Base-by-base conservation (phyloP, 2,329 filamentous ascomycete species). In the Ilyonectria destructans region DNA sequence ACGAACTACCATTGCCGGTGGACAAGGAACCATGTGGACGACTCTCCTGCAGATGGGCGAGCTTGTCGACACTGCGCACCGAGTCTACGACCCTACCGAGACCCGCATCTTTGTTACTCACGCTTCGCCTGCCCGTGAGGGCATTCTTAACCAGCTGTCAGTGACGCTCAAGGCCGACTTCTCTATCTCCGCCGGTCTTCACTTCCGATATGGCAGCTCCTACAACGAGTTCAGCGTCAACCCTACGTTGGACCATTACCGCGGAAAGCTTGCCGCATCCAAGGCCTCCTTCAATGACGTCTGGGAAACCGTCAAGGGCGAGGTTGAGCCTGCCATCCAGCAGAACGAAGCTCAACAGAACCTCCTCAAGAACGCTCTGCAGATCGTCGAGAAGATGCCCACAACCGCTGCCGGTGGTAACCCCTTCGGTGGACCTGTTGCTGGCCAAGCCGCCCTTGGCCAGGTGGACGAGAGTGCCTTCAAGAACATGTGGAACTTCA, bases 401-500 rank as follows among this genome's bases (percentile, higher is more conserved):
- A 92, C 91, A 13, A 95, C 95, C 40, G 96, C 96, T 43, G 97
- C 96, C 69, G 96, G 96, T 62, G 96, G 96, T 23, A 98, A 98
- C 80, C 96, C 96, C 6, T 99, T 99, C 78, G 96, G 96, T 51
- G 96, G 96, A 15, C 93, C 94, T 33, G 89, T 91, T 60, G 90
- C 91, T 57, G 93, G 92, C 45, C 91, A 90, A 58, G 85, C 88
- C 60, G 88, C 90, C 65, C 91, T 94, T 58, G 96, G 96, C 35
- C 93, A 97, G 78, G 95, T 99, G 19, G 96, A 99, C 71, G 96
- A 99, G 85, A 98, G 95, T 77, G 96, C 96, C 1, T 99, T 99
- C 89, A 99, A 99, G 87, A 99, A 99, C 81, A 98, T 98, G 96
- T 99, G 96, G 96, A 99, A 99, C 83, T 99, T 99, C 85, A 98